Evolutionary conservation across 2,329 filamentous ascomycete species (phyloP), one percentile per base, ranked within the genome.

Genomic region (Trichoderma hamatum): DNA sequence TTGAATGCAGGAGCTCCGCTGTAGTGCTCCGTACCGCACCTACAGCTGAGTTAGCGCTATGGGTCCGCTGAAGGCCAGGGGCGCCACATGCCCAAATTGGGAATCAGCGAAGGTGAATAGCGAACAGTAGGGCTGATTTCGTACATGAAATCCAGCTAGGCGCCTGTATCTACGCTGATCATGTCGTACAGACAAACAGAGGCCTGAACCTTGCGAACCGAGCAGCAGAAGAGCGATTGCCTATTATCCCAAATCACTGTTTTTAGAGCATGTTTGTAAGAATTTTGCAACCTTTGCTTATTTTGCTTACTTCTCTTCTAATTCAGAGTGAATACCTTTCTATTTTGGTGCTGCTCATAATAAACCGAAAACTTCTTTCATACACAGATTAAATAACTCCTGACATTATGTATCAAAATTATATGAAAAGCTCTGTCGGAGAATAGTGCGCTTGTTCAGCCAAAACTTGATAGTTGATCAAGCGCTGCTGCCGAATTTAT

Each of bases 51-150:
- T 67, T 67, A 59, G 64, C 54, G 64, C 64, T 13, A 28, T 28
- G 28, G 64, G 54, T 59, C 64, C 64, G 19, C 64, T 67, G 54
- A 59, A 59, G 30, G 34, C 11, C 30, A 28, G 54, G 62, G 61
- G 52, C 21, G 54, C 61, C 61, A 54, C 60, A 63, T 63, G 60
- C 60, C 49, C n/a, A 16, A 21, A 63, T 36, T 14, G 46, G 60
- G 16, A 46, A 14, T 28, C 28, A 67, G 64, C 21, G 54, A 43
- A 58, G 34, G 21, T 24, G 11, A 59, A 67, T 67, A 28, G 64
- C 64, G 64, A 67, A 36, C 64, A 39, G 58, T 58, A 67, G 64
- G 64, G 64, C 64, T 67, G 64, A 67, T 67, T 59, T 58, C 63
- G 39, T 67, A 67, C 64, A 67, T 67, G 36, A 21, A 51, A 34